Conservation (phyloP, 2,329 filamentous ascomycete genomes). For the Magnaporthales sp. region DNA sequence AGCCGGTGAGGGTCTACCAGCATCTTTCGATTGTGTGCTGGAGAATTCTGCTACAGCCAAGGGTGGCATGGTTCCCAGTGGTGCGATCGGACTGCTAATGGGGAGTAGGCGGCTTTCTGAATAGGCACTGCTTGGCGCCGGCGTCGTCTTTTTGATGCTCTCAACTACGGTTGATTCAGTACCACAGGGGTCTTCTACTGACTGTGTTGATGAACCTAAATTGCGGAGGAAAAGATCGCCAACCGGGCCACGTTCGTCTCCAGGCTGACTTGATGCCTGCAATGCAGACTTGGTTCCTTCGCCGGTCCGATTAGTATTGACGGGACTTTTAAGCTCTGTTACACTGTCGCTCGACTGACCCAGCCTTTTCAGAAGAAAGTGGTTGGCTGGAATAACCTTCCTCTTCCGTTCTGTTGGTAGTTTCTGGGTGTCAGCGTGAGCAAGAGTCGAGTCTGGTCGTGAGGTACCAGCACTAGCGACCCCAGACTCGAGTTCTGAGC, state of each 20-base stretch:
- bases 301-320: neutral
- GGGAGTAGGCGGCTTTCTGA: neutral
- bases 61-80: neutral
- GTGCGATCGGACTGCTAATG: neutral
- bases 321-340: neutral
- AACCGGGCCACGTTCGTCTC: neutral
- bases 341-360: neutral
- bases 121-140: neutral
- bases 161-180: neutral
- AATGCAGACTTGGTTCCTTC: neutral
- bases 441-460: neutral
- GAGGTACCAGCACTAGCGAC: neutral
- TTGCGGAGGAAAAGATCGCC: neutral
- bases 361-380: neutral
- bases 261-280: neutral
- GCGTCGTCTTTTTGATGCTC: neutral
- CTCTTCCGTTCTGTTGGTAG: neutral
- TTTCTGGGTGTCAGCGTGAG: neutral
- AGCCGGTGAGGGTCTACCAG: neutral
- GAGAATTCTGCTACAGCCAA: no score
- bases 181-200: neutral
- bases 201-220: neutral
- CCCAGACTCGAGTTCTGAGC: neutral
- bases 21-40: neutral
- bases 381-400: neutral